phyloP scores from a whole-genome alignment of 331 rosid genomes.

The Quercus tomentella region DNA sequence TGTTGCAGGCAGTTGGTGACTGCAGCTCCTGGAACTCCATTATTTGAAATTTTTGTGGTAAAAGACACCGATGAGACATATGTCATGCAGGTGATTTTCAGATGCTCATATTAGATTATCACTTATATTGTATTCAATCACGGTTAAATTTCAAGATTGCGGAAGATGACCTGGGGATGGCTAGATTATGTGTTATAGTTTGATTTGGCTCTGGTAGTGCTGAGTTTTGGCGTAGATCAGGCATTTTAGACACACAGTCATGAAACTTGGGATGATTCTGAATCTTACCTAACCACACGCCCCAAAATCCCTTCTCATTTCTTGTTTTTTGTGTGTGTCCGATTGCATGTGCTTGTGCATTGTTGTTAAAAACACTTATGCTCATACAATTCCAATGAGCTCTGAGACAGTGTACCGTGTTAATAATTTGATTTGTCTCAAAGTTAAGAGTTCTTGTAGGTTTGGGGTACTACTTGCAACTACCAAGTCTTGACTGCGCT shows the following conservation, averaged over 20 bases:
- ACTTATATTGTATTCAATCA: background rate
- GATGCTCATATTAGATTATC: background rate
- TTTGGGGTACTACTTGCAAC: background rate
- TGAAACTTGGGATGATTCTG: too few species aligned
- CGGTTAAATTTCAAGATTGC: background rate
- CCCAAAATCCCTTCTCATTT: too few species aligned
- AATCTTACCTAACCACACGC: too few species aligned
- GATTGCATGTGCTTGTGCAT: too few species aligned
- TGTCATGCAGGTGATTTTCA: conserved; percentile 77
- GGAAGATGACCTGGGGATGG: background rate
- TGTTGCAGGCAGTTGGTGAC: conserved; percentile 79
- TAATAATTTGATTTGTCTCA: background rate
- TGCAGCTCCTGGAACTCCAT: conserved; percentile 79
- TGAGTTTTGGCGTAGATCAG: background rate
- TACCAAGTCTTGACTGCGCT: background rate
- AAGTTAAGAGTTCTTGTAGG: background rate
- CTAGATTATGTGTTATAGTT: background rate
- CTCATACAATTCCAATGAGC: background rate
- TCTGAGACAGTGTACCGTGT: background rate
- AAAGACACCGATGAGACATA: conserved; percentile 71
- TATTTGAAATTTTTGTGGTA: conserved; percentile 88
- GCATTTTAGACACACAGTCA: background rate
- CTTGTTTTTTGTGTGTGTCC: too few species aligned
- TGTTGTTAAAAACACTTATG: too few species aligned
- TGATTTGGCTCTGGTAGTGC: background rate